Evolutionary conservation across 2,329 filamentous ascomycete genomes (phyloP), one percentile per base, ranked within the genome.

Genomic region (Fusarium pseudoanthophilum): DNA sequence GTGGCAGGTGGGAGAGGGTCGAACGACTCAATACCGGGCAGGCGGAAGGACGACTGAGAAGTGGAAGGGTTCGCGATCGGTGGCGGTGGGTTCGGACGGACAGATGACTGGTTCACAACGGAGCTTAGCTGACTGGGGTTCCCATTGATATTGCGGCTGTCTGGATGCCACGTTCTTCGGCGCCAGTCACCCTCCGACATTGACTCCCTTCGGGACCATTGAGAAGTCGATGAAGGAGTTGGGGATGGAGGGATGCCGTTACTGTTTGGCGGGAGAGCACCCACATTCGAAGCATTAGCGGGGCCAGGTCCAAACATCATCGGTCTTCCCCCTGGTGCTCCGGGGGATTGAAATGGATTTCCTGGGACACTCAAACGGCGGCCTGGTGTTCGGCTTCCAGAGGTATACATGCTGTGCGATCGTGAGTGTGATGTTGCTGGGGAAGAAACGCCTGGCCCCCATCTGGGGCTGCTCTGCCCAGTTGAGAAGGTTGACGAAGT

Each of bases 11-110:
- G 92, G 30, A 93, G 85, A 63, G 93, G 91, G 78, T 95, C 94
- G 77, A 98, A 97, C 21, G 94, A 97, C 80, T 97, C 94, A 74
- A 98, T 98, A 20, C 95, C 95, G 2, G 95, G 95, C 20, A 98
- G 87, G 43, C 94, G 90, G 20, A 94, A 85, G 9, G 87, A 83
- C 11, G 87, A 88, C 75, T 92, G 90, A 78, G 81, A 86, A 80
- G 83, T 90, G 42, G 80, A 80, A 11, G 80, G 84, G 63, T 81
- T 85, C 43, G 82, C 84, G 37, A 85, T 82, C 74, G 81, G 88
- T 79, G 82, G 89, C 80, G 78, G 87, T 78, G 84, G 88, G 82
- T 78, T 89, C 77, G 80, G 90, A 79, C 83, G 89, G 82, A 84
- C 87, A 72, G 85, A 90, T 79, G 81, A 90, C 78, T 93, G 90